Evolutionary conservation across 495 filamentous ascomycete species (phyloP), one percentile per base, ranked within the genome.

Genomic region (Talaromyces adpressus): DNA sequence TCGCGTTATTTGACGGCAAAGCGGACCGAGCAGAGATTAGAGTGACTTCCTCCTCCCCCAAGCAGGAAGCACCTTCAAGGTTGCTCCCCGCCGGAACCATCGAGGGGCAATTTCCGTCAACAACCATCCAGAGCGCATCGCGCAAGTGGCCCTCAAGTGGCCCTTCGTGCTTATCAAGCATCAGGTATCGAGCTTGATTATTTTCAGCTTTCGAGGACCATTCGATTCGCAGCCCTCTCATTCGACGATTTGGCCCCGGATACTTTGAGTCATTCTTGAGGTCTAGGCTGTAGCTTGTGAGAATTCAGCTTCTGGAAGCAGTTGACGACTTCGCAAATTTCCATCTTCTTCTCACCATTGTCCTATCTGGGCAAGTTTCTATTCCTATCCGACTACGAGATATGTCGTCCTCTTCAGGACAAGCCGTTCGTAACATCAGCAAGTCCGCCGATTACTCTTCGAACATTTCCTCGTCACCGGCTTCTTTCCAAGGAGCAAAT

Each of bases 361-460:
- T 60, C 12, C 58, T 25, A 27, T 25, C 20, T 6, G 39, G 58
- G 9, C 34, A 30, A 16, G 34, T 5, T 5, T 16, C 18, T n/a
- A 36, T 18, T 32, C 25, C 59, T 11, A 30, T 23, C 14, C 29
- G 14, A 16, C 57, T 52, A 45, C 32, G 58, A 71, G 73, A 71
- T 67, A 84, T 84, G 81, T 82, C 81, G 67, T 78, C 79, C 67
- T 81, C 77, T 72, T 61, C 75, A 69, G 72, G 74, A 64, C 75
- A 77, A 60, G 71, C 68, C 29, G 67, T 72, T 64, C 64, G 73
- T 57, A 69, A 75, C 62, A 76, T 79, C 22, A 56, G 27, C 52
- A 84, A 84, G 74, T 76, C 75, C 11, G 34, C 30, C 66, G 71
- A 73, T 62, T 81, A 73, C 62, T 70, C 70, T 54, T 64, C 76